Base-by-base conservation (phyloP, 768 basidiomycete genomes). In the Amanita rubescens region DNA sequence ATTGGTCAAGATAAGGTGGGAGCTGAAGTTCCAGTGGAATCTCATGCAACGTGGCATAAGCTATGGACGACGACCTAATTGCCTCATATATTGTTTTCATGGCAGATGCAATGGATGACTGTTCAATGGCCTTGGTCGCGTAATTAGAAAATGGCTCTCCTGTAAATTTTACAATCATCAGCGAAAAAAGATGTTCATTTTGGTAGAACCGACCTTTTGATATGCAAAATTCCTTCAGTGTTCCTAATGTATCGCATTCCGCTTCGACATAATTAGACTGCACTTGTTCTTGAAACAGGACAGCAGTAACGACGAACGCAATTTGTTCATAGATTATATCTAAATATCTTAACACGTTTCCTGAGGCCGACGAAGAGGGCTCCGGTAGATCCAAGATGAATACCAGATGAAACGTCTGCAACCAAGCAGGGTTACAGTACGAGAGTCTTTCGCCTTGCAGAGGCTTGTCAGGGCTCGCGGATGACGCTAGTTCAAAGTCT, bases 261-360 rank as follows among this genome's bases (percentile, higher is more conserved):
- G 69, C 67, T 57, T 93, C 90, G 1, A 99, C 88, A 67, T 88
- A 97, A 62, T 88, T 87, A 30, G 83, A 82, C 49, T 86, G 67
- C 3, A 91, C 85, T 68, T 99, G 95, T 63, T 96, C 87, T 63
- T 92, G 89, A 60, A 87, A 94, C 41, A 97, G 74, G 8, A 94
- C 92, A 5, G 95, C 96, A 2, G 94, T 92, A 57, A 92, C 74
- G 2, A 89, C 86, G 70, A 94, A 94, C 0, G 85, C 87, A 53
- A 95, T 78, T 63, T 94, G 92, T 57, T 90, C 81, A 62, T 96
- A 96, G 35, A 96, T 80, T 43, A 85, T 81, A 63, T 95, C 90
- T 60, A 91, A 83, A 63, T 93, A 89, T 64, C 82, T 85, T 46
- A 79, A 71, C 27, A 91, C 71, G 61, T 87, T 89, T 11, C 86